These are phyloP conservation scores for Sugiyamaella novakii DNA, from an alignment of 1,139 yeast genomes.

Conservation along the genomic window DNA sequence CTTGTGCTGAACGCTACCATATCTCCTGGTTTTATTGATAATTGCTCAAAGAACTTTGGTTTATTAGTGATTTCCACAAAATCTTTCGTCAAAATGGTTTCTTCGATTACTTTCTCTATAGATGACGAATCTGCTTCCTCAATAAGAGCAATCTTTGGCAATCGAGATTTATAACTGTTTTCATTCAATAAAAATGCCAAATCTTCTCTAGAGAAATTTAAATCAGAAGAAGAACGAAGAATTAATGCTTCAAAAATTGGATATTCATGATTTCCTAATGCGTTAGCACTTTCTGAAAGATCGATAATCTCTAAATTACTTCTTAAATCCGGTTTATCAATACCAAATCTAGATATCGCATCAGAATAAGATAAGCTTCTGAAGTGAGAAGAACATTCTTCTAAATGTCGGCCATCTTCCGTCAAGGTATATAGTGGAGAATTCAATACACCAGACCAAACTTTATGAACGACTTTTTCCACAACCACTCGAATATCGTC, in stretches of 20 bases:
- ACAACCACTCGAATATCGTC: conserved; percentile 68
- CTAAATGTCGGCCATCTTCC: conserved; percentile 18
- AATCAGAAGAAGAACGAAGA: conserved; percentile 51
- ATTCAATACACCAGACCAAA: conserved; percentile 58
- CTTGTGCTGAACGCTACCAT: conserved; percentile 75
- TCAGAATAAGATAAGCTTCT: conserved; percentile 61
- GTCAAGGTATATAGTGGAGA: conserved; percentile 43
- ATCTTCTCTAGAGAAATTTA: conserved; percentile 34
- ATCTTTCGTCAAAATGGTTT: not conserved
- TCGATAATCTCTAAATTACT: conserved; percentile 52
- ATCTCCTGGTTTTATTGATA: conserved; percentile 60
- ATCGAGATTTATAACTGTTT: conserved; percentile 56
- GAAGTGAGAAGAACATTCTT: conserved; percentile 32
- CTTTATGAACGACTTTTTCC: conserved; percentile 55
- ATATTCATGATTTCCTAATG: conserved; percentile 47
- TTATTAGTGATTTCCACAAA: conserved; percentile 28
- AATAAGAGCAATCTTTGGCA: conserved; percentile 57
- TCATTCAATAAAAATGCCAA: conserved; percentile 49
- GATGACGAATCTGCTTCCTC: conserved; percentile 1
- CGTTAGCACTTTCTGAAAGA: conserved; percentile 48
- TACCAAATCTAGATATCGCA: conserved; percentile 76
- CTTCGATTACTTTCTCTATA: conserved; percentile 11
- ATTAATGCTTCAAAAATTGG: conserved; percentile 76
- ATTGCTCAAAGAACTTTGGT: conserved; percentile 21
- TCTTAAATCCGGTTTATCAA: conserved; percentile 92